Percentiles rank a stretch among this genome's conserved stretches.
phyloP scores from a whole-genome alignment of 345 rosid genomes.

The Schrenkiella parvula region DNA sequence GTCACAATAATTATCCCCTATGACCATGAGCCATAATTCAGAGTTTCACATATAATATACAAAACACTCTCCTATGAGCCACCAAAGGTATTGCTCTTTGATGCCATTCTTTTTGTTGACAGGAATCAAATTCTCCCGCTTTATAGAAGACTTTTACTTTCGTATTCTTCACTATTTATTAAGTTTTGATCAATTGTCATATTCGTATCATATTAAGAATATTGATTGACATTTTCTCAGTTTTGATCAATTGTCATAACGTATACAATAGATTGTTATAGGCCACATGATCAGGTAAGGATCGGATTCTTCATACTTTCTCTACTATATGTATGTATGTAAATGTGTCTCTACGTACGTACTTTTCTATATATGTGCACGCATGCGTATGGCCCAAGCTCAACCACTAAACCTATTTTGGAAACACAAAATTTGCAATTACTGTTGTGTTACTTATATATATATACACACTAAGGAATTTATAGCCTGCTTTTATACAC shows the following conservation, averaged over 20 bases:
- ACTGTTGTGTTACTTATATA: not conserved
- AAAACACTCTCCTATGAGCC: slow-evolving; percentile 11
- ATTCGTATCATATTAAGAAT: too few relatives aligned
- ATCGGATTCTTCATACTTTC: slow-evolving; percentile 13
- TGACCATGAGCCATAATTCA: slow-evolving; percentile 25
- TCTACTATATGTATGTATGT: not conserved
- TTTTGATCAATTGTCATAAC: not conserved
- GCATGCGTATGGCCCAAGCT: slow-evolving; percentile 20
- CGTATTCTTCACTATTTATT: not conserved
- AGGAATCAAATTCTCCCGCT: slow-evolving; percentile 28
- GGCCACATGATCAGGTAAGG: slow-evolving; percentile 3
- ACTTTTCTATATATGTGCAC: not conserved
- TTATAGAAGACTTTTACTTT: slow-evolving; percentile 6
- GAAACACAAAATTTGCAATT: slow-evolving; percentile 3
- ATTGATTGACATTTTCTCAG: not conserved
- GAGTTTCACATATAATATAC: slow-evolving; percentile 14
- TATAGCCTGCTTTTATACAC: not conserved
- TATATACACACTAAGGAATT: too few relatives aligned
- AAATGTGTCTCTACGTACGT: not conserved
- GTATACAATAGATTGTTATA: not conserved
- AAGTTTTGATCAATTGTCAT: not conserved
- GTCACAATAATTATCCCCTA: slow-evolving; percentile 21
- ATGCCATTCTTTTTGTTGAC: slow-evolving; percentile 28
- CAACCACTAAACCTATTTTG: not conserved
- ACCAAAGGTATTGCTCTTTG: slow-evolving; percentile 23